A percentile compares a stretch with the other conserved stretches of the same genome.
These are phyloP conservation scores for Podospora bellae-mahoneyi DNA, from an alignment of 495 filamentous ascomycete species.

Conservation along the genomic window DNA sequence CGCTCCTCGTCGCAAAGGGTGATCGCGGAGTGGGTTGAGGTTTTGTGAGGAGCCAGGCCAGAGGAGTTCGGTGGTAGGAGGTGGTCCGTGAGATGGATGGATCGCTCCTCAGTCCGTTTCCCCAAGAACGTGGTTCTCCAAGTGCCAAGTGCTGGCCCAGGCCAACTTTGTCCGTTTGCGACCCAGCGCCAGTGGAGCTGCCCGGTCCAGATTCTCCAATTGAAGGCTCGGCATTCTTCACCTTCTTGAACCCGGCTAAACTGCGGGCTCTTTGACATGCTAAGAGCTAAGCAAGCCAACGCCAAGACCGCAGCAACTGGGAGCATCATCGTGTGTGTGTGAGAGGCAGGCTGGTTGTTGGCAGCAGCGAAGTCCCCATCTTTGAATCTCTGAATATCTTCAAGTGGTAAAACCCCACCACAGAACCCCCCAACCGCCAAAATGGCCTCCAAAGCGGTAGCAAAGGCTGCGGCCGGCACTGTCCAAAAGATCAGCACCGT, in stretches of 20 bases:
- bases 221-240: background rate
- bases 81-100: background rate
- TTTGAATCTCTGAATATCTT: background rate
- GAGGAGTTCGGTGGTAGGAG: background rate
- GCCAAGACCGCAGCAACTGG: background rate
- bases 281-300: background rate
- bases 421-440: slow-evolving; percentile 18
- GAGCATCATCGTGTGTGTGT: slow-evolving; percentile 4
- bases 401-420: background rate
- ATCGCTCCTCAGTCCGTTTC: background rate
- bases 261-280: background rate
- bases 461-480: slow-evolving; percentile 48
- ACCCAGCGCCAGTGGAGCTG: background rate
- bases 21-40: background rate
- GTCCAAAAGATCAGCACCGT: slow-evolving; percentile 50
- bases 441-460: slow-evolving; percentile 55
- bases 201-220: background rate
- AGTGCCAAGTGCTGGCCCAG: slow-evolving; percentile 6
- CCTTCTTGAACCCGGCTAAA: slow-evolving; percentile 6
- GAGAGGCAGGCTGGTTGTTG: background rate
- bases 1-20: background rate
- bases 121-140: background rate
- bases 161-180: slow-evolving; percentile 8
- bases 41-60: background rate
- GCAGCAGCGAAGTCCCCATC: background rate